These are phyloP conservation scores for Talaromyces sp. DNA, from an alignment of 2,329 filamentous ascomycete genomes.

Conservation along the genomic window DNA sequence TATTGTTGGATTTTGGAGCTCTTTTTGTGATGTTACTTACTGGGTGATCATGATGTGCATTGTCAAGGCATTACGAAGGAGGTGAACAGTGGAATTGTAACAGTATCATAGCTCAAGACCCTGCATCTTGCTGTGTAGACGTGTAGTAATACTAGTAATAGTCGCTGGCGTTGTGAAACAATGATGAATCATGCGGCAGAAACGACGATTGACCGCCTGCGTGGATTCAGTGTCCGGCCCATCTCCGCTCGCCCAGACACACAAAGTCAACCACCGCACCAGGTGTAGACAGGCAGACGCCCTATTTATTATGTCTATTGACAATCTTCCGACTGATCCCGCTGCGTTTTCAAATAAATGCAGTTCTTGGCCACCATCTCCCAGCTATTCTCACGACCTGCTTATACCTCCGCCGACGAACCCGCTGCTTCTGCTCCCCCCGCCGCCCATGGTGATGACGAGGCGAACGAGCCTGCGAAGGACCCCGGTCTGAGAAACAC, in stretches of 20 bases:
- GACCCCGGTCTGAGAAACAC: slow-evolving; percentile 18
- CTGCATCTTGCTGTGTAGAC: background rate
- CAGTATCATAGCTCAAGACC: slow-evolving; percentile 5
- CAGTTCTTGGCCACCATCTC: slow-evolving; percentile 16
- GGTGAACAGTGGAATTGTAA: slow-evolving; percentile 3
- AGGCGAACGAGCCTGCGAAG: slow-evolving; percentile 16
- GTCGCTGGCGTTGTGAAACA: background rate
- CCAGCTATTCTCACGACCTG: slow-evolving; percentile 9
- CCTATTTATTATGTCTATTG: slow-evolving; percentile 4
- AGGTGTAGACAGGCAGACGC: background rate
- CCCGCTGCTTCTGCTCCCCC: slow-evolving; percentile 1
- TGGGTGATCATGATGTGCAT: slow-evolving; percentile 4
- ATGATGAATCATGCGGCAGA: background rate
- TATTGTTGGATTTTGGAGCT: background rate
- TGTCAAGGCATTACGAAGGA: background rate
- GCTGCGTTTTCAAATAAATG: slow-evolving; percentile 15
- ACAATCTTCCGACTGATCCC: slow-evolving; percentile 13
- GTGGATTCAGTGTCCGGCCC: background rate
- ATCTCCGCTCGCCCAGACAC: background rate
- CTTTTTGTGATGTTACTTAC: background rate
- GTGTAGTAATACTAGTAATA: background rate
- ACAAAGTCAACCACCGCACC: background rate
- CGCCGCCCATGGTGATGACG: slow-evolving; percentile 20
- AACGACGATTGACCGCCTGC: background rate
- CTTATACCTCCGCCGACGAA: slow-evolving; percentile 4